A percentile compares a stretch with the other conserved stretches of the same genome.
Evolutionary conservation across 257 asterid species (phyloP).

Genomic region (Solanum lycopersicoides): DNA sequence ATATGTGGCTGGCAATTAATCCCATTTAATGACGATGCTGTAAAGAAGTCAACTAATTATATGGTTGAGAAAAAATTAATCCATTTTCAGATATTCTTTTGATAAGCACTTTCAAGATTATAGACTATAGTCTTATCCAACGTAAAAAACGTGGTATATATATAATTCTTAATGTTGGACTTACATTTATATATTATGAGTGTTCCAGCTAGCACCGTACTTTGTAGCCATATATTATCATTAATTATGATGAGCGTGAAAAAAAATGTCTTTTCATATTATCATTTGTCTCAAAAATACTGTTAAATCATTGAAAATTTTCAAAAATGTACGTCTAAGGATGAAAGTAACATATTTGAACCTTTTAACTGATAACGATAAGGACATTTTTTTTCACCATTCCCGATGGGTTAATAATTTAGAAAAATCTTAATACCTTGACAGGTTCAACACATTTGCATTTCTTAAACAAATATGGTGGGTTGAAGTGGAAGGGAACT

Average conservation of each 20-base stretch:
- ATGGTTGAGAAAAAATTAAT: background rate
- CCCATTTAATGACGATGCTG: background rate
- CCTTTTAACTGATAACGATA: too few species aligned
- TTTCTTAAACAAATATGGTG: conserved; percentile 60
- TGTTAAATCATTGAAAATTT: background rate
- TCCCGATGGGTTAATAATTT: too few species aligned
- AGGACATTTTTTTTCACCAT: too few species aligned
- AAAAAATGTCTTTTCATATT: background rate
- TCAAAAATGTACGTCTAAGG: background rate
- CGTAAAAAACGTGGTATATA: background rate
- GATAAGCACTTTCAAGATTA: background rate
- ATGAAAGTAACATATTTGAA: background rate
- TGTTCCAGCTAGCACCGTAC: background rate
- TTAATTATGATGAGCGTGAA: background rate
- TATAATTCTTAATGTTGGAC: background rate
- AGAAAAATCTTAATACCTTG: background rate
- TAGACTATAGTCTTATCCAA: background rate
- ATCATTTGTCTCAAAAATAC: background rate
- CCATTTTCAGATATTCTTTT: too few species aligned
- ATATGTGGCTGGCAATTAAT: background rate
- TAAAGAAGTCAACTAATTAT: background rate
- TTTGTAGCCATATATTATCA: background rate
- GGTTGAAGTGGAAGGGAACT: conserved; percentile 41
- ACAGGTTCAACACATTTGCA: conserved; percentile 33
- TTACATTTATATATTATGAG: too few species aligned